Base-by-base conservation (phyloP, 2,329 filamentous ascomycete species). In the Dothidotthia symphoricarpi region DNA sequence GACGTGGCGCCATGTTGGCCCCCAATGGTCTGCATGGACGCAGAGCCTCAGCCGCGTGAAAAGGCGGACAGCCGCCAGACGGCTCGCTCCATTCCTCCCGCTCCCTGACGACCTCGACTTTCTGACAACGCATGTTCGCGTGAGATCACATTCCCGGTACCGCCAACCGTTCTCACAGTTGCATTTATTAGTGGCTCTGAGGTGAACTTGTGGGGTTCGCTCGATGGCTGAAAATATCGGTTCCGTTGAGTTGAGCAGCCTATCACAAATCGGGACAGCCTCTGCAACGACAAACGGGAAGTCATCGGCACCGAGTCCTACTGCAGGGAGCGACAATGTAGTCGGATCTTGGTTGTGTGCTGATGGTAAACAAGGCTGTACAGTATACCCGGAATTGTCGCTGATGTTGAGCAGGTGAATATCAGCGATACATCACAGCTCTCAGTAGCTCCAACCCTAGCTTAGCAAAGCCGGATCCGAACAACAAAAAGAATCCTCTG, bases 331-430 rank as follows among this genome's bases (percentile, higher is more conserved):
- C 11, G 22, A 19, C 9, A 35, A 48, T 5, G 28, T 25, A 5
- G 39, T 55, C 34, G 57, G 57, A 13, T 49, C 44, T 1, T 64
- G 61, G 58, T 34, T 64, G 4, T 64, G 61, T 39, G 42, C 55
- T 25, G 36, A 51, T 33, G 59, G 60, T 61, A 43, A 37, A 3
- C 10, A 16, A 4, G 25, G 16, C 10, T 28, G 16, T 22, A 17
- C 9, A 6, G 10, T 13, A 6, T 16, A 9, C 19, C 6, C 1
- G 22, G 7, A 8, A 11, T 25, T 24, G n/a, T 31, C 16, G 33
- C 40, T 56, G 16, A 54, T 36, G 1, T 27, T 8, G 15, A 8
- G 25, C 19, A 65, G 60, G 60, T 7, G 41, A 41, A 13, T 65
- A 65, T 28, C 50, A 45, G 24, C 25, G 56, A 14, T 63, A 63